Evolutionary conservation across 2,329 filamentous ascomycete genomes (phyloP).

Genomic region (Trichocomaceae sp.): DNA sequence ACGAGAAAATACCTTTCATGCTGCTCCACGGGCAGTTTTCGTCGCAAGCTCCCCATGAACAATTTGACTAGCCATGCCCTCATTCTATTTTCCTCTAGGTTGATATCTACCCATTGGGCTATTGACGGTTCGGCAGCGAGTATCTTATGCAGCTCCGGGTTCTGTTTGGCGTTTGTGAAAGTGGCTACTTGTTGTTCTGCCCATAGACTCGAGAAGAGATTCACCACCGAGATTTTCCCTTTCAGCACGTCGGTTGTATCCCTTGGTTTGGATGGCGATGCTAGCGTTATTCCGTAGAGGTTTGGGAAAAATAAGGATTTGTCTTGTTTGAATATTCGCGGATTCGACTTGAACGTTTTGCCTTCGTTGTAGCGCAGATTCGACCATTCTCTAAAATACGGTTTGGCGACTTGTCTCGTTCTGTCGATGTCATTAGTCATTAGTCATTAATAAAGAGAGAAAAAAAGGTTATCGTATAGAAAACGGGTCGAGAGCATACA

Average conservation of each 20-base stretch:
- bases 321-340: constrained; percentile 74
- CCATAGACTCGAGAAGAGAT: constrained; percentile 77
- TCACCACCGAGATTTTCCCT: constrained; percentile 70
- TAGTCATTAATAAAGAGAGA: background rate
- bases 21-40: constrained; percentile 43
- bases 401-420: constrained; percentile 68
- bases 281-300: constrained; percentile 70
- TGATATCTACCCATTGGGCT: constrained; percentile 77
- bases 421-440: constrained; percentile 46
- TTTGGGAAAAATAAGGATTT: constrained; percentile 91
- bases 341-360: constrained; percentile 84
- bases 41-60: constrained; percentile 48
- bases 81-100: constrained; percentile 74
- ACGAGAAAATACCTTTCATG: constrained; percentile 56
- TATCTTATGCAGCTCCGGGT: constrained; percentile 61
- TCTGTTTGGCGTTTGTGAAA: constrained; percentile 60
- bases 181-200: constrained; percentile 70
- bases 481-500: constrained; percentile 48
- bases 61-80: constrained; percentile 51
- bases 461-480: no score
- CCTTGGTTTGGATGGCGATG: constrained; percentile 47
- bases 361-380: constrained; percentile 77
- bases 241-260: constrained; percentile 71
- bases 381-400: constrained; percentile 94
- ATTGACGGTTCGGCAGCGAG: constrained; percentile 47